These are phyloP conservation scores for Aurantiochytrium sp. DNA, from an alignment of 108 stramenopile genomes.

Conservation along the genomic window DNA sequence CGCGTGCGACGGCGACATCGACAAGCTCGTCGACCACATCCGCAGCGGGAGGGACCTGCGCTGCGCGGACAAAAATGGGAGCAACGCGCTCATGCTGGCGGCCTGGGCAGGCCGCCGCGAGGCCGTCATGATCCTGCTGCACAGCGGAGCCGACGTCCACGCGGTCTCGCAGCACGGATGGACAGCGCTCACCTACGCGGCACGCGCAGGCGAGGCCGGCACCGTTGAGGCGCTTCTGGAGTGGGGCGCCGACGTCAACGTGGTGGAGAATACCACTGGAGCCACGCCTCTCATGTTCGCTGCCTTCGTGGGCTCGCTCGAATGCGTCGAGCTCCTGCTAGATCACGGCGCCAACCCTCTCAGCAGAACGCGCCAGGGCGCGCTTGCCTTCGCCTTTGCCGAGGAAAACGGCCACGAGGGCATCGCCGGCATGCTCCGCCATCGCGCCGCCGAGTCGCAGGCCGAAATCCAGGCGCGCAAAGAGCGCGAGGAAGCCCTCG, in stretches of 20 bases:
- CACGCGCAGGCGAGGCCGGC: conserved; percentile 1
- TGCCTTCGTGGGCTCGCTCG: conserved; percentile 15
- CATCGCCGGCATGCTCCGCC: conserved; percentile 14
- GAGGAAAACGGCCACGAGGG: conserved; percentile 31
- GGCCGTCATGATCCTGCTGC: not conserved
- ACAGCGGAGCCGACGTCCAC: not conserved
- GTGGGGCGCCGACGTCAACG: conserved; percentile 22
- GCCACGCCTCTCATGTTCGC: conserved; percentile 30
- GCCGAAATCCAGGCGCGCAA: not conserved
- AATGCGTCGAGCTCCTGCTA: conserved; percentile 6
- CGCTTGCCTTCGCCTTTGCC: conserved; percentile 20
- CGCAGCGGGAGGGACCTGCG: not conserved
- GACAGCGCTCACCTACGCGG: conserved; percentile 21
- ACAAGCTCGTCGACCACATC: not conserved
- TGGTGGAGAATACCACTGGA: not conserved
- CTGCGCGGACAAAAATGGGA: conserved; percentile 25
- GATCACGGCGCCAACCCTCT: not conserved
- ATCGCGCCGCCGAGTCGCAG: conserved; percentile 1
- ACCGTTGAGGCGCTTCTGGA: not conserved
- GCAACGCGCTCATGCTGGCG: conserved; percentile 1
- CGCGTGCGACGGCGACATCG: conserved; percentile 16
- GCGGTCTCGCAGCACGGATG: conserved; percentile 9
- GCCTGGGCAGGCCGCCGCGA: conserved; percentile 21
- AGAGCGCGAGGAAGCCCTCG: not conserved
- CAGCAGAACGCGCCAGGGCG: not conserved